Evolutionary conservation across 352 stramenopile genomes (phyloP).

Genomic region (Phytophthora boehmeriae): DNA sequence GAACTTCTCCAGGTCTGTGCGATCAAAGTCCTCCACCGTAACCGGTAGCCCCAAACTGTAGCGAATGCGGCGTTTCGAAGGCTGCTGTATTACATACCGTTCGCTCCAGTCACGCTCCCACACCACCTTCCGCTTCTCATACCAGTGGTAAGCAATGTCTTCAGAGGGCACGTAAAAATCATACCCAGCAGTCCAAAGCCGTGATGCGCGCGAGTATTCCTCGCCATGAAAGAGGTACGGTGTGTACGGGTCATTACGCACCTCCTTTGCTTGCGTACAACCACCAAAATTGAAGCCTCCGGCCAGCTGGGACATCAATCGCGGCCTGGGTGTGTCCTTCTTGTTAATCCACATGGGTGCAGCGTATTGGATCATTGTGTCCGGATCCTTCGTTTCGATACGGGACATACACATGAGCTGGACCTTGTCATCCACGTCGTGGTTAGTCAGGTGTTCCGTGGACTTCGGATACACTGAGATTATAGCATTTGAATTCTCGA

Average conservation of each 20-base stretch:
- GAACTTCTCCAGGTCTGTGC: conserved; percentile 75
- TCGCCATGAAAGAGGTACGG: conserved; percentile 84
- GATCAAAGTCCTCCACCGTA: conserved; percentile 74
- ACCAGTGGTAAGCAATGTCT: conserved; percentile 83
- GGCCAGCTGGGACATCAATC: conserved; percentile 79
- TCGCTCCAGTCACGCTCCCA: conserved; percentile 81
- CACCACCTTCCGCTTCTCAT: conserved; percentile 81
- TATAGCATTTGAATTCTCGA: conserved; percentile 76
- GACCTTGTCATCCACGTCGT: conserved; percentile 59
- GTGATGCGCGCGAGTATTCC: conserved; percentile 80
- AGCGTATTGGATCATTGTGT: conserved; percentile 83
- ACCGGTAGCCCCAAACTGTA: conserved; percentile 63
- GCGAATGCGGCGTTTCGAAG: conserved; percentile 76
- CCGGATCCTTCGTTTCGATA: conserved; percentile 70
- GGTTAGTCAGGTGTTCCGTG: conserved; percentile 60
- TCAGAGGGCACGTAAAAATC: conserved; percentile 82
- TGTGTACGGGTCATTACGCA: conserved; percentile 83
- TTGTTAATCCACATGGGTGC: conserved; percentile 72
- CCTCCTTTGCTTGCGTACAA: conserved; percentile 68
- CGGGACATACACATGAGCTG: conserved; percentile 83
- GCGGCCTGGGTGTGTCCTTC: conserved; percentile 69
- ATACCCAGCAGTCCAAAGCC: conserved; percentile 80
- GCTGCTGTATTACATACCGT: conserved; percentile 71
- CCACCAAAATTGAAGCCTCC: conserved; percentile 86
- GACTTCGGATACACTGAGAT: conserved; percentile 86